Evolutionary conservation across 768 basidiomycete genomes (phyloP).

Genomic region (Termitomyces eurrhizus): DNA sequence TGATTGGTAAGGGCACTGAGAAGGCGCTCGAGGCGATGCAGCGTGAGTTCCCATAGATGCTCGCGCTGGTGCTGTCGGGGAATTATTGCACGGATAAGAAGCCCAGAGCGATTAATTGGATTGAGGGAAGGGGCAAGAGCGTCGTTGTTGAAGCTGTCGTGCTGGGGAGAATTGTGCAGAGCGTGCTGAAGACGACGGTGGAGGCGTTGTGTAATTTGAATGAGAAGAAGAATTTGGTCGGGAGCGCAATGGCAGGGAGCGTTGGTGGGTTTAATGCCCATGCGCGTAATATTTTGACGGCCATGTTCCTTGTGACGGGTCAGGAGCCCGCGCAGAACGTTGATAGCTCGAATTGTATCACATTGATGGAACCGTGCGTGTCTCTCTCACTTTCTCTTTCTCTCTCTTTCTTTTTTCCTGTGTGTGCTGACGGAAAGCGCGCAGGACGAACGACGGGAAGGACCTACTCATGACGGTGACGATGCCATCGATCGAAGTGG

Average conservation of each 20-base stretch:
- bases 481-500: too few species aligned
- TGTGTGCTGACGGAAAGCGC: neutral
- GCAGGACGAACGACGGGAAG: too few species aligned
- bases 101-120: too few species aligned
- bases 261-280: slow-evolving; percentile 99
- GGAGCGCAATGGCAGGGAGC: slow-evolving; percentile 97
- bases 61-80: too few species aligned
- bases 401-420: neutral
- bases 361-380: slow-evolving; percentile 95
- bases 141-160: too few species aligned
- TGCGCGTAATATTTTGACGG: slow-evolving; percentile 95
- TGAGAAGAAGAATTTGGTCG: slow-evolving; percentile 84
- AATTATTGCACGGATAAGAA: too few species aligned
- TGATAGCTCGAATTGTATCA: slow-evolving; percentile 98
- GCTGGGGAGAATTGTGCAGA: too few species aligned
- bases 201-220: slow-evolving; percentile 33
- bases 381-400: neutral
- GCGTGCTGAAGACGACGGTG: slow-evolving; percentile 79
- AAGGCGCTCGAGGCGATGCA: slow-evolving; percentile 82
- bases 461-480: too few species aligned
- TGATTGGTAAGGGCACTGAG: slow-evolving; percentile 85
- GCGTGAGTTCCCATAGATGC: slow-evolving; percentile 59
- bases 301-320: slow-evolving; percentile 88
- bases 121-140: too few species aligned
- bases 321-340: slow-evolving; percentile 96